Conservation (phyloP, 2,329 filamentous ascomycete genomes). For the Colletotrichum phormii region DNA sequence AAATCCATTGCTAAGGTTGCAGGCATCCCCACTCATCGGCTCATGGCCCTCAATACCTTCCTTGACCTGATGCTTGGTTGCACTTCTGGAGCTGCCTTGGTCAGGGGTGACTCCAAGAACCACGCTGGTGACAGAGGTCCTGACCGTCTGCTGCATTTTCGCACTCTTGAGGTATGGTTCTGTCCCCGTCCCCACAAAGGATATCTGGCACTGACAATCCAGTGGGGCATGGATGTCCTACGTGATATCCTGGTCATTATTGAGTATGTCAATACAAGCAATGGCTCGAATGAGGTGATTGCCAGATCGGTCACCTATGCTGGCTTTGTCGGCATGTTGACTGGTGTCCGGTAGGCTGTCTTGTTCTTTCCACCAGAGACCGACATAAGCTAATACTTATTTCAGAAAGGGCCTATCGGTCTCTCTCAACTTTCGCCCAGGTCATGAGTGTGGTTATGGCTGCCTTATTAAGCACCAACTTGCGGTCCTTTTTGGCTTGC, state of each 20-base stretch:
- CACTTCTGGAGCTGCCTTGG: slow-evolving; percentile 58
- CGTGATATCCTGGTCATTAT: slow-evolving; percentile 62
- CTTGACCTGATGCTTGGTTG: slow-evolving; percentile 73
- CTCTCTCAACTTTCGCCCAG: slow-evolving; percentile 62
- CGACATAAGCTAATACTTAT: not conserved
- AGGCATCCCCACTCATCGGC: slow-evolving; percentile 65
- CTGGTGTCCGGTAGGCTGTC: slow-evolving; percentile 56
- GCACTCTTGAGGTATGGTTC: slow-evolving; percentile 55
- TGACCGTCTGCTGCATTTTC: slow-evolving; percentile 60
- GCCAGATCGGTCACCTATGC: slow-evolving; percentile 62
- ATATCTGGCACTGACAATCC: not conserved
- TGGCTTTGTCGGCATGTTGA: slow-evolving; percentile 63
- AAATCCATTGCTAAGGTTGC: slow-evolving; percentile 62
- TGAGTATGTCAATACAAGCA: slow-evolving; percentile 55
- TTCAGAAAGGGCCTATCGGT: slow-evolving; percentile 54
- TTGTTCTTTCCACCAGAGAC: not conserved
- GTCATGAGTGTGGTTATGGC: slow-evolving; percentile 53
- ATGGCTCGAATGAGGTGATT: slow-evolving; percentile 49
- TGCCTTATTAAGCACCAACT: slow-evolving; percentile 59
- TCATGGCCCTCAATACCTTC: slow-evolving; percentile 69
- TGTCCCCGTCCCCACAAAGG: not conserved
- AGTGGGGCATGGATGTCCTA: slow-evolving; percentile 64
- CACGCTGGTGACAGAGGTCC: not conserved
- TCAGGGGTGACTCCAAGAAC: not conserved
- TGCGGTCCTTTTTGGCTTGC: slow-evolving; percentile 64